Percentiles rank a stretch among this genome's conserved stretches.
phyloP scores from a whole-genome alignment of 371 early-diverging fungal genomes.

The Saksenaea oblongispora region DNA sequence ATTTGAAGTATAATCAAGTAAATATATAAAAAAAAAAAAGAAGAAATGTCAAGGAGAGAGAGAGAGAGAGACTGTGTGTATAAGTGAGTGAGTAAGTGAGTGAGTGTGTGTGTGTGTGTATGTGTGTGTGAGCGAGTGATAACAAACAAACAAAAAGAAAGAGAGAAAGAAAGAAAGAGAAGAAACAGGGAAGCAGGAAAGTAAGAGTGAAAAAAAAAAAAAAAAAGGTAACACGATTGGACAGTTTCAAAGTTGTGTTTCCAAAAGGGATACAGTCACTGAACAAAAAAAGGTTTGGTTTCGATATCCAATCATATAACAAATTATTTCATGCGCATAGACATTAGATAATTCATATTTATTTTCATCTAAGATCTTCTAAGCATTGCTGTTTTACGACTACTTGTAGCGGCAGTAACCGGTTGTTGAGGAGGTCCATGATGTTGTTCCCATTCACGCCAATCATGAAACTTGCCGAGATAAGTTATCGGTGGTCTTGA shows the following conservation, averaged over 20 bases:
- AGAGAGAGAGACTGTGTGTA: not conserved
- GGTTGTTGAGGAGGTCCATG: slow-evolving; percentile 7
- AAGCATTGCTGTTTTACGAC: not conserved
- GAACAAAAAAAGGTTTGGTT: not conserved
- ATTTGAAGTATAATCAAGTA: slow-evolving; percentile 12
- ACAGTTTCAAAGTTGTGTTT: not conserved
- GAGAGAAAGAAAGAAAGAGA: not conserved
- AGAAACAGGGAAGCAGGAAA: not conserved
- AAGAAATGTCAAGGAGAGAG: not conserved
- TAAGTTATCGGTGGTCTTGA: slow-evolving; percentile 17
- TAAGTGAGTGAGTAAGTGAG: too few species aligned
- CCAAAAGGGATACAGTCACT: not conserved
- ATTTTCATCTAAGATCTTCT: not conserved
- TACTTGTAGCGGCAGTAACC: not conserved
- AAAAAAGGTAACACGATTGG: not conserved
- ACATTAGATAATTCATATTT: too few species aligned
- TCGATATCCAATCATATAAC: too few species aligned
- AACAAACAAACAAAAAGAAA: too few species aligned
- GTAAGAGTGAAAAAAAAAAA: not conserved
- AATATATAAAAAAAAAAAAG: not conserved
- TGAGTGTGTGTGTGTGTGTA: too few species aligned
- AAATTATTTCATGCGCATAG: too few species aligned
- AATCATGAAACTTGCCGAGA: slow-evolving; percentile 20
- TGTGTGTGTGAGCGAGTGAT: too few species aligned
- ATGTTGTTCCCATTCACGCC: slow-evolving; percentile 12